Conservation (phyloP, 768 basidiomycete species). For the Tubosaeta sp. region DNA sequence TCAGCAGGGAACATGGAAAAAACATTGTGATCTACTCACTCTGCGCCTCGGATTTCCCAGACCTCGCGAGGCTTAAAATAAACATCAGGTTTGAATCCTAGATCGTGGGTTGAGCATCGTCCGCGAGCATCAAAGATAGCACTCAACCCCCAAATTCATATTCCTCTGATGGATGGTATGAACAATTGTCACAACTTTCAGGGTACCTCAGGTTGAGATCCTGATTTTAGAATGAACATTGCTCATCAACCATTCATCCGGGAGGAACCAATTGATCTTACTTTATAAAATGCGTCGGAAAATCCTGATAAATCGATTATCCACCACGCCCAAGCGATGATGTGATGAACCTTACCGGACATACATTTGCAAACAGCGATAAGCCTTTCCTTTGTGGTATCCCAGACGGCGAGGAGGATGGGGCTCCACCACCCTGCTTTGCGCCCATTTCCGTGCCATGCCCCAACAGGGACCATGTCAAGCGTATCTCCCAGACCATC, state of each 20-base stretch:
- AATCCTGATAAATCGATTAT: slow-evolving; percentile 51
- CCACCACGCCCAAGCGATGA: neutral
- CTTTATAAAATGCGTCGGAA: slow-evolving; percentile 79
- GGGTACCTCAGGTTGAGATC: slow-evolving; percentile 61
- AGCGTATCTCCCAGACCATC: slow-evolving; percentile 71
- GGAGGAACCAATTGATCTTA: slow-evolving; percentile 16
- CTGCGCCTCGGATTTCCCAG: slow-evolving; percentile 86
- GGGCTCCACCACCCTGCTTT: slow-evolving; percentile 94
- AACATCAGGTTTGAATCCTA: slow-evolving; percentile 60
- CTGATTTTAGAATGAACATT: slow-evolving; percentile 34
- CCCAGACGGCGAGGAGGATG: slow-evolving; percentile 74
- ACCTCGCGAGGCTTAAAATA: slow-evolving; percentile 73
- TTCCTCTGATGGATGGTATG: slow-evolving; percentile 49
- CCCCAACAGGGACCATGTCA: slow-evolving; percentile 70
- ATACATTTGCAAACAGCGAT: slow-evolving; percentile 89
- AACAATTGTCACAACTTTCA: slow-evolving; percentile 52
- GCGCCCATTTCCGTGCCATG: slow-evolving; percentile 87
- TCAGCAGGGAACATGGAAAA: slow-evolving; percentile 6
- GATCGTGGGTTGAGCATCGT: neutral
- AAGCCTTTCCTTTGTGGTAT: slow-evolving; percentile 53
- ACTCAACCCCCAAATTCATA: slow-evolving; percentile 59
- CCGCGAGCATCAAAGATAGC: slow-evolving; percentile 1
- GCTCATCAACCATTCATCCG: neutral
- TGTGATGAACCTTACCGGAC: slow-evolving; percentile 52
- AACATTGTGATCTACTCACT: slow-evolving; percentile 37